A percentile compares a stretch with the other conserved stretches of the same genome.
phyloP scores from a whole-genome alignment of 169 alveolate genomes.

The Ichthyophthirius multifiliis region DNA sequence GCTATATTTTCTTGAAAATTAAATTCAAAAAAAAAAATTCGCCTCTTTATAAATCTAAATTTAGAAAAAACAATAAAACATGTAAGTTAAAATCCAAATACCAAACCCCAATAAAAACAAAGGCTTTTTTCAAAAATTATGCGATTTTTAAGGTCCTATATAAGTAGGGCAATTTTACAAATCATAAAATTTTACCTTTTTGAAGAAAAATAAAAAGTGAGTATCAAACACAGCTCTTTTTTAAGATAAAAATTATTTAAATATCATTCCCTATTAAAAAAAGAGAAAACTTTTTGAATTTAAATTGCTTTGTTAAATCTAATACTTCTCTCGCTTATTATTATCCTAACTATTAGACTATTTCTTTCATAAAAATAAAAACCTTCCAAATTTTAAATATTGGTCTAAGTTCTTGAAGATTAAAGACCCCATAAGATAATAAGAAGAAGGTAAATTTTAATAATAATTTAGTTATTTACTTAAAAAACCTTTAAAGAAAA shows the following conservation, averaged over 20 bases:
- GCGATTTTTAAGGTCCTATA: slow-evolving; percentile 39
- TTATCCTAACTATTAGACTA: slow-evolving; percentile 28
- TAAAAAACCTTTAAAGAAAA: too few relatives aligned
- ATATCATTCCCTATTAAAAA: neutral
- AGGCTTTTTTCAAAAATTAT: slow-evolving; percentile 12
- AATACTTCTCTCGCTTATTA: slow-evolving; percentile 18
- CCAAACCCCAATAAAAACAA: slow-evolving; percentile 21
- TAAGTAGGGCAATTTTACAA: slow-evolving; percentile 13
- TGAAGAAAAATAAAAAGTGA: neutral
- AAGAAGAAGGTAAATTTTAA: too few relatives aligned
- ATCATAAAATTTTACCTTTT: neutral
- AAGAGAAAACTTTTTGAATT: slow-evolving; percentile 6
- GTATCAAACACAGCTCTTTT: neutral
- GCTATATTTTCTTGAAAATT: slow-evolving; percentile 30
- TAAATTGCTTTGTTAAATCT: slow-evolving; percentile 4
- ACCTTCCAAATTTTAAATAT: too few relatives aligned
- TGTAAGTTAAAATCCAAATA: slow-evolving; percentile 4
- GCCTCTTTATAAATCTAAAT: neutral
- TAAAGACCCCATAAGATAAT: too few relatives aligned
- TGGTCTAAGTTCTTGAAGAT: too few relatives aligned
- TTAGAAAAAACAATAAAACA: neutral
- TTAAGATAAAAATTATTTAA: neutral
- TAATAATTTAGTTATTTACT: too few relatives aligned
- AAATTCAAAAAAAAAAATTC: neutral
- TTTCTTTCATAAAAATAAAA: too few relatives aligned